phyloP scores from a whole-genome alignment of 352 stramenopile species.

The Plasmopara viticola region DNA sequence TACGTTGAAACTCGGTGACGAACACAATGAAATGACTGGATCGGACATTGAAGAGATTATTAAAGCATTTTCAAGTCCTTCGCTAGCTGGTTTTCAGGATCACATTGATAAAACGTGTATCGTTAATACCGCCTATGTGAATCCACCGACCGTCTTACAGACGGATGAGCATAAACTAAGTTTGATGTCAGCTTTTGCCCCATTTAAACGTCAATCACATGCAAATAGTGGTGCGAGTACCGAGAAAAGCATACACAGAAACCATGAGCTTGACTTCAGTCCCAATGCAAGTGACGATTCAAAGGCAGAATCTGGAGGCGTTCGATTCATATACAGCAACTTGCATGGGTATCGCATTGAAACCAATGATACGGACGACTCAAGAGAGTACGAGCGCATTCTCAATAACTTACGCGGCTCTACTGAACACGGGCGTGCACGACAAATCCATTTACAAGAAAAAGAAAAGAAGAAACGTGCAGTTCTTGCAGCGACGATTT shows the following conservation, averaged over 20 bases:
- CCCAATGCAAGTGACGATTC: conserved; percentile 8
- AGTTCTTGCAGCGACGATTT: conserved; percentile 15
- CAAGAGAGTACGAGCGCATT: conserved; percentile 68
- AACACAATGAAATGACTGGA: conserved; percentile 1
- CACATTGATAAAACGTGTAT: conserved; percentile 15
- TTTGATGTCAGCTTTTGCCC: conserved; percentile 28
- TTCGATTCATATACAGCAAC: conserved; percentile 65
- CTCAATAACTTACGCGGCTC: conserved; percentile 54
- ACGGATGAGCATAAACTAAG: conserved; percentile 31
- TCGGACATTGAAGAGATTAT: not conserved
- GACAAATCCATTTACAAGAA: conserved; percentile 22
- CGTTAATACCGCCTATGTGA: conserved; percentile 21
- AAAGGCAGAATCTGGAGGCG: conserved; percentile 5
- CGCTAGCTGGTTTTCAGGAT: conserved; percentile 9
- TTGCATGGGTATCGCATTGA: conserved; percentile 73
- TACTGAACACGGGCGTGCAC: conserved; percentile 22
- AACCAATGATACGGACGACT: conserved; percentile 53
- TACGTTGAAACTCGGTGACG: conserved; percentile 23
- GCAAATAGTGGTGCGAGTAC: not conserved
- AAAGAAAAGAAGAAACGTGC: conserved; percentile 29
- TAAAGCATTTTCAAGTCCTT: conserved; percentile 11
- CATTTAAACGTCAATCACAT: conserved; percentile 13
- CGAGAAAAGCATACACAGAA: too few relatives aligned
- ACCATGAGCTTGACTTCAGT: not conserved
- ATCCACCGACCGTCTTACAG: conserved; percentile 27